Base-by-base conservation (phyloP, 192 early-diverging fungal species). In the Coemansia guatemalensis region DNA sequence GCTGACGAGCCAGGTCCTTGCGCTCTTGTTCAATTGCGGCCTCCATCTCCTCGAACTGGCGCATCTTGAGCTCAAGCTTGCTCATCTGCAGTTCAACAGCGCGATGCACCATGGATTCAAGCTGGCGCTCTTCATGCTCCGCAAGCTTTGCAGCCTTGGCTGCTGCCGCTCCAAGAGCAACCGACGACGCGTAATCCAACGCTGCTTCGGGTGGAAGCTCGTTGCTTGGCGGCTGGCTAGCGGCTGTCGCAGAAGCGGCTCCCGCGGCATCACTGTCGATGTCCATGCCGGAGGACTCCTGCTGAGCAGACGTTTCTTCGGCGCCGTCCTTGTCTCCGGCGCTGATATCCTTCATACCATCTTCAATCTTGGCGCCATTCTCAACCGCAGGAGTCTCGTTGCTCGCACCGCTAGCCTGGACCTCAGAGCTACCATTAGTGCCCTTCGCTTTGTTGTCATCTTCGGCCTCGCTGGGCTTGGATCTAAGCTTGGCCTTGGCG, bases 31-130 rank as follows among this genome's bases (percentile, higher is more conserved):
- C 96, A 12, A 99, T 70, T 3, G 95, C 79, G 18, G 78, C 82
- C 73, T 97, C 97, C 56, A 98, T 67, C 68, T 96, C 92, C 48
- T 95, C 88, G 71, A 99, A 95, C 73, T 97, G 93, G 62, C 84
- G 76, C 86, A 98, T 85, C 74, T 99, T 99, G 23, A 94, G 82
- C 60, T 95, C 90, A 55, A 98, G 62, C 72, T 97, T 96, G 70
- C 85, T 85, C 56, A 95, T 75, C 71, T 99, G 95, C 55, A 89
- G 80, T 57, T 97, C 90, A 2, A 98, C 87, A 0, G 93, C 86
- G 18, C 85, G 82, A 56, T 92, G 85, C 20, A 95, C 90, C 61
- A 94, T 73, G 27, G 85, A 83, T 62, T 91, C 88, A 48, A 93
- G 86, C 80, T 98, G 94, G 8, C 87, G 81, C 63, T 96, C 96